Conservation (phyloP, 2,329 filamentous ascomycete species). For the Talaromyces sp. region DNA sequence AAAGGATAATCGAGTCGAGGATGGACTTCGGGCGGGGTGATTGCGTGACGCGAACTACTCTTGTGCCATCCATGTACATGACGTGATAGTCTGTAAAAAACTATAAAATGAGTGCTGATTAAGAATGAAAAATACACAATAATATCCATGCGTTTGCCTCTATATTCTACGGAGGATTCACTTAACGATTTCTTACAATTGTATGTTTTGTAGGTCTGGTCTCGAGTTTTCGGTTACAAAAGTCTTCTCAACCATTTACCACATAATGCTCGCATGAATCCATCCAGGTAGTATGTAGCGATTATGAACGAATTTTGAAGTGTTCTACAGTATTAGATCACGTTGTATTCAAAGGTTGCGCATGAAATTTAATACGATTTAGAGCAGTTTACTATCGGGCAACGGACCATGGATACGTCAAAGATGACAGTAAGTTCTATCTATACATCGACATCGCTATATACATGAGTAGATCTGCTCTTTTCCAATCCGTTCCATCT, state of each 20-base stretch:
- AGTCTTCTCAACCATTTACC: neutral
- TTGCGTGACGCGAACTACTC: conserved; percentile 10
- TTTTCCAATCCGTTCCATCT: conserved; percentile 9
- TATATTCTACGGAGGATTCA: neutral
- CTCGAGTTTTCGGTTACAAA: neutral
- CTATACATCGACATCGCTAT: neutral
- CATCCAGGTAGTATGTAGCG: neutral
- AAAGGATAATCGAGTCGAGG: neutral
- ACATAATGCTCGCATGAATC: neutral
- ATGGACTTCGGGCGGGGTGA: neutral
- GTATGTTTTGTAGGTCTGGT: neutral
- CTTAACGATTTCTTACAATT: neutral
- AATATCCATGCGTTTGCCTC: neutral
- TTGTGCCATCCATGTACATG: neutral
- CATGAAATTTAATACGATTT: neutral
- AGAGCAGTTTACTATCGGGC: neutral
- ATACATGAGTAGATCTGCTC: neutral
- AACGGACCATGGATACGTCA: neutral
- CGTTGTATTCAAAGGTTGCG: too few species aligned
- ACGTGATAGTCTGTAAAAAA: neutral
- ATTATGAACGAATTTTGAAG: neutral
- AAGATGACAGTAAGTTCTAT: neutral
- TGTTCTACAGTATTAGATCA: too few species aligned
- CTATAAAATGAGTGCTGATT: neutral
- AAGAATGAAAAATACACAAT: neutral